phyloP scores from a whole-genome alignment of 179 eudicot genomes.

The Spinacia oleracea region DNA sequence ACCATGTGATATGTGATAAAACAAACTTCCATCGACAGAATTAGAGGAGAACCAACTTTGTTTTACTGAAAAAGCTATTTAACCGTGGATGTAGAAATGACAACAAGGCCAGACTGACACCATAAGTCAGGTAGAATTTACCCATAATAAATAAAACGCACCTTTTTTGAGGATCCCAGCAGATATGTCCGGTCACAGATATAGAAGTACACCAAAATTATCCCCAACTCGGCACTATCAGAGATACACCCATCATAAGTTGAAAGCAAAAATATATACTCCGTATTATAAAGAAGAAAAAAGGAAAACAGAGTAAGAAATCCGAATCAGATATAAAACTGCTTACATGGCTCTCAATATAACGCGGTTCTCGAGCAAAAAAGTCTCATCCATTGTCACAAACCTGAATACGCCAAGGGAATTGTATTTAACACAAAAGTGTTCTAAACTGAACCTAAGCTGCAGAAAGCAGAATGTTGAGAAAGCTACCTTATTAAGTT shows the following conservation, averaged over 20 bases:
- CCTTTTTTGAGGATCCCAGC: slow-evolving; percentile 70
- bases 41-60: background rate
- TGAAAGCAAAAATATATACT: background rate
- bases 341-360: slow-evolving; percentile 90
- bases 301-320: background rate
- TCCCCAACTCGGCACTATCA: slow-evolving; percentile 69
- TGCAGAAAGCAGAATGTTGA: slow-evolving; percentile 7
- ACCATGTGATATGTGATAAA: background rate
- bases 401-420: slow-evolving; percentile 48
- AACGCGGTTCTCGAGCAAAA: slow-evolving; percentile 82
- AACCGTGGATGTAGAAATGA: background rate
- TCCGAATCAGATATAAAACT: slow-evolving; percentile 8
- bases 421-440: slow-evolving; percentile 17
- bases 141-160: slow-evolving; percentile 17
- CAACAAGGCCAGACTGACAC: background rate
- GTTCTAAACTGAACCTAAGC: background rate
- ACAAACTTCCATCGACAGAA: background rate
- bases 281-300: background rate
- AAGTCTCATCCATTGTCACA: slow-evolving; percentile 82
- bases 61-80: background rate
- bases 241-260: slow-evolving; percentile 17
- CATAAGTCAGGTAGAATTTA: background rate
- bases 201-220: slow-evolving; percentile 61
- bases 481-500: slow-evolving; percentile 64
- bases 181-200: slow-evolving; percentile 71